These are phyloP conservation scores for Trichophyton verrucosum DNA, from an alignment of 2,329 filamentous ascomycete genomes.

Conservation along the genomic window DNA sequence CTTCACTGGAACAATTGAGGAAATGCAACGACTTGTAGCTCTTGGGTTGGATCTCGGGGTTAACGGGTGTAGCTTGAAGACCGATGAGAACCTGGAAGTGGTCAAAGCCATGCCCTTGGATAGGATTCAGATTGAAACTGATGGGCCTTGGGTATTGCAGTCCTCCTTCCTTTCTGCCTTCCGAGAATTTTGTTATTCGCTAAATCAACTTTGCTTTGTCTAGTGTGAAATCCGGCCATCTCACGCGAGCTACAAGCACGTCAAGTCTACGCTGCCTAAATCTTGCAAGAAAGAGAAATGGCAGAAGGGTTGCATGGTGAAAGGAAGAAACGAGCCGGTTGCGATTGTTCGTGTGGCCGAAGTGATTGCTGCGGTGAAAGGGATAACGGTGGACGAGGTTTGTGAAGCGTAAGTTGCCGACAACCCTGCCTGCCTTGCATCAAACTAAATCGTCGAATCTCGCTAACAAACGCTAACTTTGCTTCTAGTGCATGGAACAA, in stretches of 20 bases:
- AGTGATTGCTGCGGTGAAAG: conserved; percentile 78
- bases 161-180: neutral
- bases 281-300: conserved; percentile 94
- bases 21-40: conserved; percentile 68
- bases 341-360: conserved; percentile 77
- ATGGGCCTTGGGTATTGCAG: conserved; percentile 63
- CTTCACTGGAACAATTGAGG: conserved; percentile 78
- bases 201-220: neutral
- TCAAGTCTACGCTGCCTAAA: conserved; percentile 61
- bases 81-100: conserved; percentile 74
- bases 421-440: neutral
- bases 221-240: conserved; percentile 81
- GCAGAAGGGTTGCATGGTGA: conserved; percentile 76
- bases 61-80: conserved; percentile 95
- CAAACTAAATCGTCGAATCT: conserved; percentile 1
- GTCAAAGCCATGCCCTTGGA: conserved; percentile 68
- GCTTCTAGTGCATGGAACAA: conserved; percentile 57
- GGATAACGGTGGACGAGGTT: conserved; percentile 63
- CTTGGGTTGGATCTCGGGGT: conserved; percentile 84
- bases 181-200: neutral
- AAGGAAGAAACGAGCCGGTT: conserved; percentile 87
- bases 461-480: conserved; percentile 17
- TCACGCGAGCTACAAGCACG: conserved; percentile 69
- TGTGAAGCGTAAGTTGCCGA: conserved; percentile 54
- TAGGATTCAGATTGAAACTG: conserved; percentile 83